Percentiles rank a stretch among this genome's conserved stretches.
Evolutionary conservation across 75 land plant species (phyloP).

Genomic region (Larix kaempferi): DNA sequence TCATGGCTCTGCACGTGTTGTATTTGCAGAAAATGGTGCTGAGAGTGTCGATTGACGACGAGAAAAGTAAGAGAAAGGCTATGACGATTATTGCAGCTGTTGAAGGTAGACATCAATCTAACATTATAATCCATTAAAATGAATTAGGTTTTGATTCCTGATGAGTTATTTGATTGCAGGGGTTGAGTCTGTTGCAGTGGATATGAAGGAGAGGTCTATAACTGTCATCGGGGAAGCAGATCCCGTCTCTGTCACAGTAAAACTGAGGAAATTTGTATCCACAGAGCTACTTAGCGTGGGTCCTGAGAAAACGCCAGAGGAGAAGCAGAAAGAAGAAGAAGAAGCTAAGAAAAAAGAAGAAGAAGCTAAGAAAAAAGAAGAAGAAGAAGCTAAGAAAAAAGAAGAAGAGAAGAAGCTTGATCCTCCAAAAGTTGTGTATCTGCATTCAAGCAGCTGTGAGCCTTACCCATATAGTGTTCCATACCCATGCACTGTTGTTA

Average conservation of each 20-base stretch:
- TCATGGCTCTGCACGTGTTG: too few relatives aligned
- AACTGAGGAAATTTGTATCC: constrained; percentile 41
- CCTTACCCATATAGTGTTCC: too few relatives aligned
- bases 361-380: constrained; percentile 7
- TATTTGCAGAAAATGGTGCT: constrained; percentile 4
- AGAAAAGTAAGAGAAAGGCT: neutral
- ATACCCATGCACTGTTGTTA: too few relatives aligned
- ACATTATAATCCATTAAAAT: too few relatives aligned
- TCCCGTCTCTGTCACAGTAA: constrained; percentile 43
- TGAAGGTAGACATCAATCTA: too few relatives aligned
- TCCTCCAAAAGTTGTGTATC: too few relatives aligned
- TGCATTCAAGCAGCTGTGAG: too few relatives aligned
- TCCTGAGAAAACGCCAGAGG: constrained; percentile 30
- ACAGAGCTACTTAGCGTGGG: constrained; percentile 55
- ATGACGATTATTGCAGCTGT: too few relatives aligned
- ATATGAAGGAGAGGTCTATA: constrained; percentile 50
- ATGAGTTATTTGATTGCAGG: constrained; percentile 20
- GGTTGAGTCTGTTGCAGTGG: constrained; percentile 46
- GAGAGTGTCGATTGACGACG: neutral
- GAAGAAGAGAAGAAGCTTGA: too few relatives aligned
- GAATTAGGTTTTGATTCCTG: too few relatives aligned
- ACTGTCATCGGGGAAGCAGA: constrained; percentile 58
- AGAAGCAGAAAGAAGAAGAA: constrained; percentile 15
- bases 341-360: neutral
- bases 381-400: neutral